Evolutionary conservation across 2,329 filamentous ascomycete genomes (phyloP).

Genomic region (Sordariomycetes sp.): DNA sequence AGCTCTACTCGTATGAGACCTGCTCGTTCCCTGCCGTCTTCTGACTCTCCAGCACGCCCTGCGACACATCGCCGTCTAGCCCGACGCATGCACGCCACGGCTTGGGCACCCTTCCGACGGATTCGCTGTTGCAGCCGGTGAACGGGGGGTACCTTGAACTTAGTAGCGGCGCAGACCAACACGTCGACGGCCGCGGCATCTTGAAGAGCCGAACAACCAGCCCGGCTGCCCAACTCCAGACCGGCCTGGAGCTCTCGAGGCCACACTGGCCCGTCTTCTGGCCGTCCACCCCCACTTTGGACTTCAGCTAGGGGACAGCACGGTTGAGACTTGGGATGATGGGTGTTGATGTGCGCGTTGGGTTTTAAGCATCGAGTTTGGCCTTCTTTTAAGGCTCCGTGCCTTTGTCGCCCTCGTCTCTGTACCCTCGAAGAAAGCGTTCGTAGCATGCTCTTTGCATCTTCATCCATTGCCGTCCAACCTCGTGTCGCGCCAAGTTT

Average conservation of each 20-base stretch:
- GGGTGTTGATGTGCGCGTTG: background rate
- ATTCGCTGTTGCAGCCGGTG: background rate
- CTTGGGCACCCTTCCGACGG: background rate
- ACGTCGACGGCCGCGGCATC: background rate
- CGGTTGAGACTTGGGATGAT: background rate
- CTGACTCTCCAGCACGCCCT: background rate
- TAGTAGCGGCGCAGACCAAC: background rate
- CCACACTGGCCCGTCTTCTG: background rate
- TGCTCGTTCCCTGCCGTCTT: background rate
- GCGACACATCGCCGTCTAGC: background rate
- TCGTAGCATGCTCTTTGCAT: background rate
- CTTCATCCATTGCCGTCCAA: background rate
- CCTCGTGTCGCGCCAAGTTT: background rate
- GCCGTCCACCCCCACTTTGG: background rate
- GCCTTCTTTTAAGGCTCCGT: background rate
- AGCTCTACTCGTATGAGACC: background rate
- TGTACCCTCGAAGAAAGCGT: background rate
- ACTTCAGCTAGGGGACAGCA: background rate
- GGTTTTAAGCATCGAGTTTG: background rate
- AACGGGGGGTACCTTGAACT: background rate
- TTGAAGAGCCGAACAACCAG: background rate
- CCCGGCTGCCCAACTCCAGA: background rate
- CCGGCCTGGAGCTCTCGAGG: background rate
- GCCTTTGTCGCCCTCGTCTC: background rate
- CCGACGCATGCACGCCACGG: background rate